A percentile compares a stretch with the other conserved stretches of the same genome.
phyloP scores from a whole-genome alignment of 495 filamentous ascomycete species.

The Margaritispora aquatica region DNA sequence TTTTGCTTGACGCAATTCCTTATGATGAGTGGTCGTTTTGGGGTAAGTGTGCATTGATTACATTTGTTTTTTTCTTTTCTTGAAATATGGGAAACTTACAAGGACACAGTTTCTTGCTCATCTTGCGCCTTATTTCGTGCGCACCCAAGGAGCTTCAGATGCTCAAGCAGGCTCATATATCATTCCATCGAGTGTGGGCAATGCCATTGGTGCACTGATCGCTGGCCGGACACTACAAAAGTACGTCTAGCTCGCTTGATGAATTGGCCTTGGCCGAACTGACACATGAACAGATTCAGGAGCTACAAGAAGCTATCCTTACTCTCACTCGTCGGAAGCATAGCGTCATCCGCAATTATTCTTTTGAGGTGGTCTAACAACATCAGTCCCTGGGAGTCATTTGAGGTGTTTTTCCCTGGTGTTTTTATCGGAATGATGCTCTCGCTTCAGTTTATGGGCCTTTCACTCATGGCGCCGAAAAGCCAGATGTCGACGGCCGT shows the following conservation, averaged over 20 bases:
- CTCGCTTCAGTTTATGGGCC: conserved; percentile 29
- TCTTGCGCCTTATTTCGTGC: conserved; percentile 63
- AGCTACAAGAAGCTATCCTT: conserved; percentile 26
- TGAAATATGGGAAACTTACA: too few relatives aligned
- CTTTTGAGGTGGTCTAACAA: conserved; percentile 25
- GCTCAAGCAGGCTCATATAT: conserved; percentile 53
- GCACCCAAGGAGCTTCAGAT: conserved; percentile 49
- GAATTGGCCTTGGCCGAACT: too few relatives aligned
- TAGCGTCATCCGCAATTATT: conserved; percentile 20
- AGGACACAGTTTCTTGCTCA: conserved; percentile 50
- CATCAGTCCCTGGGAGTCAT: conserved; percentile 18
- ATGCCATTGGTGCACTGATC: conserved; percentile 54
- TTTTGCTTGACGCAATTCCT: conserved; percentile 46
- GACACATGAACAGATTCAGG: conserved; percentile 19
- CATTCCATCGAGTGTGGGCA: conserved; percentile 58
- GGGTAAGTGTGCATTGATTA: conserved; percentile 42
- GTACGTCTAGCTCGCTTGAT: too few relatives aligned
- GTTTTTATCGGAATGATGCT: conserved; percentile 25
- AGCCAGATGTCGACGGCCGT: conserved; percentile 23
- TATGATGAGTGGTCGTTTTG: conserved; percentile 50
- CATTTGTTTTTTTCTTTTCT: conserved; percentile 15
- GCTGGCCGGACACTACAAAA: conserved; percentile 27
- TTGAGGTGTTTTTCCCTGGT: conserved; percentile 22
- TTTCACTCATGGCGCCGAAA: conserved; percentile 22
- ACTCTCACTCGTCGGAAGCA: conserved; percentile 8